Percentiles rank a stretch among this genome's conserved stretches.
These are phyloP conservation scores for Annona squamosa DNA, from an alignment of 164 flowering plant genomes.

Conservation along the genomic window DNA sequence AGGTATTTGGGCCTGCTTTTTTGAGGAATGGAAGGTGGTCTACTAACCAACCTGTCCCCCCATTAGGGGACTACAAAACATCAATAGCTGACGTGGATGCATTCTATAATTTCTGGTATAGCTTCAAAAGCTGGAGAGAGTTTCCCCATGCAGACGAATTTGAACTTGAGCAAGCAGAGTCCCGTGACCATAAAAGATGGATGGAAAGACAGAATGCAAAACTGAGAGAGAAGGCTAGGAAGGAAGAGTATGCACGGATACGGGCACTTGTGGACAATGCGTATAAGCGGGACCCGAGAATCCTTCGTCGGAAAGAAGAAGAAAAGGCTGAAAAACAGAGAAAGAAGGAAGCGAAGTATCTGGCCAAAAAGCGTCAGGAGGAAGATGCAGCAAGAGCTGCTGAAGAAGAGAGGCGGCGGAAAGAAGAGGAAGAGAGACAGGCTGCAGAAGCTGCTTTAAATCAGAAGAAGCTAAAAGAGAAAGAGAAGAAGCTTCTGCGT, in stretches of 20 bases:
- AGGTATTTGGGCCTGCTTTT: conserved; percentile 90
- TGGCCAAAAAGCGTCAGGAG: conserved; percentile 75
- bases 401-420: conserved; percentile 63
- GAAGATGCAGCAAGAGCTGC: conserved; percentile 76
- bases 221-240: conserved; percentile 79
- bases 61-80: conserved; percentile 65
- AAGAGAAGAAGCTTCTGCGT: conserved; percentile 69
- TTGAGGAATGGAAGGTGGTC: conserved; percentile 96
- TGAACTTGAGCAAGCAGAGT: conserved; percentile 91
- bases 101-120: conserved; percentile 81
- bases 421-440: conserved; percentile 62
- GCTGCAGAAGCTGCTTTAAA: conserved; percentile 64
- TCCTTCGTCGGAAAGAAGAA: conserved; percentile 64
- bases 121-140: conserved; percentile 92
- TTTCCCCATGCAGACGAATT: conserved; percentile 88
- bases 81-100: conserved; percentile 58
- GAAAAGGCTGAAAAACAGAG: conserved; percentile 72
- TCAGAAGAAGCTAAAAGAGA: conserved; percentile 55
- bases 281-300: conserved; percentile 79
- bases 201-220: conserved; percentile 97
- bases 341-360: conserved; percentile 65
- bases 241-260: conserved; percentile 71
- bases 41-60: conserved; percentile 55
- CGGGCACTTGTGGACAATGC: conserved; percentile 88
- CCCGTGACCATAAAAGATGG: conserved; percentile 95